phyloP scores from a whole-genome alignment of 2,329 filamentous ascomycete species.

The Aspergillus japonicus region DNA sequence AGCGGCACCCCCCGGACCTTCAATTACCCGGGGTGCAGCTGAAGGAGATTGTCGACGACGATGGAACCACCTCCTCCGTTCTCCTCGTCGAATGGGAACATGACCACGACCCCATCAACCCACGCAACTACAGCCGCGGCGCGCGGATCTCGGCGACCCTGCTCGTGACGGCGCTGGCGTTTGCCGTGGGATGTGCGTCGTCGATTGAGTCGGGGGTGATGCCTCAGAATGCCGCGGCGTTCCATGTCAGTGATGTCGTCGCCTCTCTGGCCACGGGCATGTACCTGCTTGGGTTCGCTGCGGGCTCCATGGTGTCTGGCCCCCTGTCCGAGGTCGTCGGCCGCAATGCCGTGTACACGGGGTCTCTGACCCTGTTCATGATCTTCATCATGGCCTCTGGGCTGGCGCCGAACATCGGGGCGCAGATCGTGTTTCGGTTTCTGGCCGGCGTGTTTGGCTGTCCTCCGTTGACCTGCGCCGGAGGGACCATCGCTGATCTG shows the following conservation, averaged over 20 bases:
- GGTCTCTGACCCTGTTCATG: constrained; percentile 49
- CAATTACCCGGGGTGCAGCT: constrained; percentile 2
- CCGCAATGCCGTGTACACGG: constrained; percentile 51
- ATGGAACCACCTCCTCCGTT: constrained; percentile 10
- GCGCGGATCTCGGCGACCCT: constrained; percentile 42
- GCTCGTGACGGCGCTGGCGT: constrained; percentile 49
- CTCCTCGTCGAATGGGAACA: constrained; percentile 46
- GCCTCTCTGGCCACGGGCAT: constrained; percentile 51
- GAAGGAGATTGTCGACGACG: constrained; percentile 2
- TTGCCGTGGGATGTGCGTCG: constrained; percentile 52
- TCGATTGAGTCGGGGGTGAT: constrained; percentile 54
- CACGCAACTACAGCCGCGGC: constrained; percentile 38
- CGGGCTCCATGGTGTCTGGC: constrained; percentile 50
- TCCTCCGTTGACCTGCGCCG: constrained; percentile 48
- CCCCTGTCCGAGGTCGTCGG: constrained; percentile 52
- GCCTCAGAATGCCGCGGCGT: constrained; percentile 45
- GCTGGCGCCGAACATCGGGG: constrained; percentile 50
- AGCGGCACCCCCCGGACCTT: neutral
- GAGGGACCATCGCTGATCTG: constrained; percentile 49
- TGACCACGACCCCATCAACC: constrained; percentile 39
- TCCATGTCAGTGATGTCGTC: constrained; percentile 52
- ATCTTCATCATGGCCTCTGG: constrained; percentile 51
- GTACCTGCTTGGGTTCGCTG: constrained; percentile 49
- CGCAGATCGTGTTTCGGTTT: constrained; percentile 52
- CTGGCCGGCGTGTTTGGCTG: constrained; percentile 50